A percentile compares a stretch with the other conserved stretches of the same genome.
These are phyloP conservation scores for Melastoma malabathricum DNA, from an alignment of 345 rosid species.

Conservation along the genomic window DNA sequence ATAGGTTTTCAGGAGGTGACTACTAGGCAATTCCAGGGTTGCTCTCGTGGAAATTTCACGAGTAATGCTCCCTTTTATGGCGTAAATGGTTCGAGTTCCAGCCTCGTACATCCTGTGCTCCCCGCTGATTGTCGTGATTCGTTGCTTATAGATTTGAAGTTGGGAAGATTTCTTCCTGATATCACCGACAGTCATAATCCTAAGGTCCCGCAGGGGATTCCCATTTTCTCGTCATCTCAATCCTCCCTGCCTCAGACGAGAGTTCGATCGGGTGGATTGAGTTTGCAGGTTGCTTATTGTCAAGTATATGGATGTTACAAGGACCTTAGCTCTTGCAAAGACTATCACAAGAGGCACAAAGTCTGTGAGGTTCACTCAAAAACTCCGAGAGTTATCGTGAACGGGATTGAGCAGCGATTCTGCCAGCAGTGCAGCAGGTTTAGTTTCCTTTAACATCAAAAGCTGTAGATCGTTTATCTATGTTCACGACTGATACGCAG, in stretches of 20 bases:
- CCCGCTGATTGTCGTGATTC: conserved; percentile 29
- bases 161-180: conserved; percentile 42
- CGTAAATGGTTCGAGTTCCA: conserved; percentile 28
- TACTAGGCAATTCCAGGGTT: neutral
- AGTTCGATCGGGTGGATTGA: conserved; percentile 17
- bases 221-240: conserved; percentile 12
- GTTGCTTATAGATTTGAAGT: conserved; percentile 49
- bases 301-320: conserved; percentile 48
- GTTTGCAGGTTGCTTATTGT: conserved; percentile 23
- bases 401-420: conserved; percentile 43
- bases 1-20: conserved; percentile 15
- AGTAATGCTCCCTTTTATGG: conserved; percentile 11
- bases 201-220: conserved; percentile 10
- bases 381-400: conserved; percentile 40
- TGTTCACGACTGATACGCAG: too few species aligned
- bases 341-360: conserved; percentile 46
- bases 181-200: conserved; percentile 14
- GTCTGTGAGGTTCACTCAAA: conserved; percentile 49
- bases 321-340: conserved; percentile 41
- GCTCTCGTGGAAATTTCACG: too few species aligned
- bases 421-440: conserved; percentile 63
- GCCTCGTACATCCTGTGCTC: conserved; percentile 23
- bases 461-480: neutral
- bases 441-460: conserved; percentile 1
- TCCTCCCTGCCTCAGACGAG: conserved; percentile 23